Conservation (phyloP, 2,329 filamentous ascomycete genomes). For the Cladophialophora yegresii region DNA sequence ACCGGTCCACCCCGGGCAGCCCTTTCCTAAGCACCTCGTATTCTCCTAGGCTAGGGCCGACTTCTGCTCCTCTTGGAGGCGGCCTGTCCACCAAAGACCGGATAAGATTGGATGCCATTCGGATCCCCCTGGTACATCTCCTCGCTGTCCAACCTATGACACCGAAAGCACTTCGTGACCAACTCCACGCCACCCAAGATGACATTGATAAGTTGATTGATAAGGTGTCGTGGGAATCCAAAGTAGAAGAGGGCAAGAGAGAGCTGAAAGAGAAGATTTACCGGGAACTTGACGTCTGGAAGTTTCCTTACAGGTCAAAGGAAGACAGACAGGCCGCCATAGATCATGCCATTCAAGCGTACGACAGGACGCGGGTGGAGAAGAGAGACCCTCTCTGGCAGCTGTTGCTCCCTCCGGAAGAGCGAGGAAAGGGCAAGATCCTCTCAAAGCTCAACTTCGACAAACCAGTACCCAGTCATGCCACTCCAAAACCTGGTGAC, state of each 20-base stretch:
- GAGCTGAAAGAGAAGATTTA: conserved; percentile 60
- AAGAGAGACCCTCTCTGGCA: conserved; percentile 65
- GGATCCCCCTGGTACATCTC: conserved; percentile 53
- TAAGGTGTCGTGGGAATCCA: conserved; percentile 57
- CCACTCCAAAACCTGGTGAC: conserved; percentile 29
- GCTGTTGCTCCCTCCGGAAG: conserved; percentile 59
- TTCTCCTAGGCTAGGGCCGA: conserved; percentile 46
- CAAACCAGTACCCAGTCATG: conserved; percentile 30
- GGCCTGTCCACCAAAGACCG: conserved; percentile 34
- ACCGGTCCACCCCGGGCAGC: conserved; percentile 47
- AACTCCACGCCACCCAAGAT: conserved; percentile 52
- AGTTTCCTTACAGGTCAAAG: conserved; percentile 58
- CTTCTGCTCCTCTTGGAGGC: conserved; percentile 45
- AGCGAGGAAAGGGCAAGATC: conserved; percentile 63
- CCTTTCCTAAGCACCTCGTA: conserved; percentile 45
- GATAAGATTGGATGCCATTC: conserved; percentile 48
- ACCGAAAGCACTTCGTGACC: conserved; percentile 50
- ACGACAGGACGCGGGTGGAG: conserved; percentile 62
- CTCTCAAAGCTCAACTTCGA: conserved; percentile 60
- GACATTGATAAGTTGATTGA: conserved; percentile 52
- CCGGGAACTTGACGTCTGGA: conserved; percentile 64
- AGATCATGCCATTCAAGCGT: conserved; percentile 63
- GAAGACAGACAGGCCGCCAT: conserved; percentile 62
- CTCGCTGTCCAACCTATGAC: conserved; percentile 57
- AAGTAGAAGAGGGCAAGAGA: conserved; percentile 50